Base-by-base conservation (phyloP, 305 asterid genomes). In the Coffea humblotiana region DNA sequence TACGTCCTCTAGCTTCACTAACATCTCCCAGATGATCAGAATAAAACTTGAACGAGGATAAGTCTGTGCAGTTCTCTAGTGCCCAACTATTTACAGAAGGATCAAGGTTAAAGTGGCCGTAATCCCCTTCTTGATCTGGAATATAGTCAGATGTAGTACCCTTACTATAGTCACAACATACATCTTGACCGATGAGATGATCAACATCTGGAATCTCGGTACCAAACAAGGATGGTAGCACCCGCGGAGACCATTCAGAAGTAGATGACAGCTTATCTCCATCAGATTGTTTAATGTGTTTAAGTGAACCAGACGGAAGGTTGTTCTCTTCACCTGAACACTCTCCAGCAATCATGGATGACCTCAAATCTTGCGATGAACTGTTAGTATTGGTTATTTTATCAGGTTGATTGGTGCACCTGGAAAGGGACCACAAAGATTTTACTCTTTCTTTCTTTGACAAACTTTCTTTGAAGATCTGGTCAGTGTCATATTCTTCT, bases 231-330 rank as follows among this genome's bases (percentile, higher is more conserved):
- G 84, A 80, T 81, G 82, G 83, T 71, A 81, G 79, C 64, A 85
- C 71, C 82, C 80, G 71, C 77, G 89, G 88, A 77, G 82, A 85
- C 85, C 90, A 83, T 58, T 84, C 87, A 75, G 88, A 81, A 78
- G 82, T 74, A 78, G 86, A 86, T 82, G 89, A 77, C 66, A 63
- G 83, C 79, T 78, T 83, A 80, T 82, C 79, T 61, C 88, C 77
- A 80, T 75, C 79, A 80, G 80, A 76, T 72, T 81, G 75, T 82
- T 83, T 71, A 73, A 66, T 78, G 67, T 66, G 85, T 81, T 80
- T 79, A 35, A 48, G 58, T 5, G 73, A 84, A 80, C 51, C 79
- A 73, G 80, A 82, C 82, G 16, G 88, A 81, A 40, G 75, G 78
- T 80, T 52, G 27, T 52, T 49, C 74, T 82, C 85, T 66, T 85